These are phyloP conservation scores for Ogataea henricii DNA, from an alignment of 805 yeast genomes.

Conservation along the genomic window DNA sequence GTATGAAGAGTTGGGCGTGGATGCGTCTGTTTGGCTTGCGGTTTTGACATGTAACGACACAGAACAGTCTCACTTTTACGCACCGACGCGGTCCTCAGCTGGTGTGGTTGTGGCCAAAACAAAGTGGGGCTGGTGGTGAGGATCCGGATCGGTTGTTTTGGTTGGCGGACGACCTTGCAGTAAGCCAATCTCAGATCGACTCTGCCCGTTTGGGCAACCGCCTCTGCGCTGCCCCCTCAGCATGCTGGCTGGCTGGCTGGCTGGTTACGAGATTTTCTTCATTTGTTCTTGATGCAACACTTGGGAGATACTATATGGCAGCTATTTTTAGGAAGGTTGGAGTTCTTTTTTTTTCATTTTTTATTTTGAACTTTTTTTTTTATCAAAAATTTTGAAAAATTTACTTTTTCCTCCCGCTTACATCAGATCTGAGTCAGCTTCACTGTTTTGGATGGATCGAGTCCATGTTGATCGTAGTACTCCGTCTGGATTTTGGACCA, in stretches of 20 bases:
- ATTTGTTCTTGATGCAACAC: too few species aligned
- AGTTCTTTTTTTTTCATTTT: neutral
- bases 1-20: neutral
- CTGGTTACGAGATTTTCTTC: too few species aligned
- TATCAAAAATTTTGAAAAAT: too few species aligned
- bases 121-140: neutral
- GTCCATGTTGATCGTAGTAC: slow-evolving; percentile 45
- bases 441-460: slow-evolving; percentile 42
- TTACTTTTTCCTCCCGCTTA: neutral
- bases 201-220: too few species aligned
- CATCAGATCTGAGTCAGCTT: slow-evolving; percentile 52
- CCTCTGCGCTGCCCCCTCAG: too few species aligned
- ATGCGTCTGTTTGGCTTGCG: neutral
- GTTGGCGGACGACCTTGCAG: neutral
- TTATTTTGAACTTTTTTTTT: neutral
- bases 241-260: neutral
- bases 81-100: slow-evolving; percentile 1
- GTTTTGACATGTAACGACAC: neutral
- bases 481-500: slow-evolving; percentile 80
- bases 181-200: too few species aligned
- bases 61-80: slow-evolving; percentile 2
- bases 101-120: neutral
- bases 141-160: neutral
- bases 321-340: neutral
- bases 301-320: neutral